Conservation (phyloP, 495 filamentous ascomycete genomes). For the Trichoderma virens region DNA sequence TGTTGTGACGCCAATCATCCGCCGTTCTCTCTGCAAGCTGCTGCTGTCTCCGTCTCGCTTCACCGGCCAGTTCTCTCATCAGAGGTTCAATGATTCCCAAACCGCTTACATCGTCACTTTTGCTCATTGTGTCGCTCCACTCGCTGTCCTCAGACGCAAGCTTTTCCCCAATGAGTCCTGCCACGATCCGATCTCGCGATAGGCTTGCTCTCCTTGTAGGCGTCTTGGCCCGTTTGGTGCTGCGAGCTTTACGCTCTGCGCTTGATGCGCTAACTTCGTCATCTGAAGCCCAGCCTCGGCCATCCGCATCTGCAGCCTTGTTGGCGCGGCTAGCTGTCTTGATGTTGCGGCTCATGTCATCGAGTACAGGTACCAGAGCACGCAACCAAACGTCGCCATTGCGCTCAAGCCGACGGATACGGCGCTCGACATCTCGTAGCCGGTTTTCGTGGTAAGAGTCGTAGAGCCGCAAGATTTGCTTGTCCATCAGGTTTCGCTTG, state of each 20-base stretch:
- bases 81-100: conserved; percentile 21
- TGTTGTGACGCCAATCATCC: not conserved
- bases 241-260: conserved; percentile 19
- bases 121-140: not conserved
- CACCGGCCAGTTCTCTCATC: conserved; percentile 11
- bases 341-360: conserved; percentile 21
- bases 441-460: conserved; percentile 25
- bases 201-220: not conserved
- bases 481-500: conserved; percentile 12
- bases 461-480: conserved; percentile 24
- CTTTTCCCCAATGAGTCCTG: not conserved
- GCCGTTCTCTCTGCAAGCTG: conserved; percentile 1
- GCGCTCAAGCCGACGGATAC: conserved; percentile 25
- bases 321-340: not conserved
- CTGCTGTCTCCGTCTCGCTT: conserved; percentile 8
- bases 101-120: conserved; percentile 9
- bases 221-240: conserved; percentile 14
- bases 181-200: conserved; percentile 1
- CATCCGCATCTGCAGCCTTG: not conserved
- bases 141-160: not conserved
- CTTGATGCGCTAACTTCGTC: conserved; percentile 46
- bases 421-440: conserved; percentile 25
- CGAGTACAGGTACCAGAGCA: conserved; percentile 24
- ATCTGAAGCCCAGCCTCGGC: conserved; percentile 7
- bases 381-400: conserved; percentile 25